Conservation (phyloP, 805 yeast species). For the Candida ficus region DNA sequence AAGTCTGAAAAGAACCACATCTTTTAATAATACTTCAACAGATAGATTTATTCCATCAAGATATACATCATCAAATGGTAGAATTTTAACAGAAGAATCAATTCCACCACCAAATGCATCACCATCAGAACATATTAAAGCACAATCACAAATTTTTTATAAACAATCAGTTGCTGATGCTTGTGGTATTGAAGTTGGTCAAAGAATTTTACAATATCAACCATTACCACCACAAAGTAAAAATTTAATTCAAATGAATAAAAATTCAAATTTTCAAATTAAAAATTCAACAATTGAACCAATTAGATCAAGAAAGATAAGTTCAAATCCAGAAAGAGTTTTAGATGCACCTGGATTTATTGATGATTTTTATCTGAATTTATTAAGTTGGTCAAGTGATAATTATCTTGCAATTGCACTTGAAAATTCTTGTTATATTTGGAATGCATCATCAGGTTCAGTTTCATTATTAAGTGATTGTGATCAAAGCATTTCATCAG, state of each 20-base stretch:
- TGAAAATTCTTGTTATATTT: conserved; percentile 76
- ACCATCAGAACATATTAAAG: conserved; percentile 38
- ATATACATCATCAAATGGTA: conserved; percentile 43
- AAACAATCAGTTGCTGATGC: conserved; percentile 89
- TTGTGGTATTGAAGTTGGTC: conserved; percentile 81
- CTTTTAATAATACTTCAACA: conserved; percentile 22
- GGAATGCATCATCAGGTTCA: conserved; percentile 84
- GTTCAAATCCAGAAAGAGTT: conserved; percentile 87
- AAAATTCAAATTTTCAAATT: conserved; percentile 19
- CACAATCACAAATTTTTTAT: conserved; percentile 43
- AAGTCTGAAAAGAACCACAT: conserved; percentile 19
- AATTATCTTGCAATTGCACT: conserved; percentile 86
- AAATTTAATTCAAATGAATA: conserved; percentile 20
- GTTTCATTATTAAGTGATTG: conserved; percentile 67
- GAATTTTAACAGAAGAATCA: conserved; percentile 33
- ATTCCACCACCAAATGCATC: conserved; percentile 43
- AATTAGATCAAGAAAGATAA: conserved; percentile 69
- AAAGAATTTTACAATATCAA: conserved; percentile 78
- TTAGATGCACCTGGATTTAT: conserved; percentile 93
- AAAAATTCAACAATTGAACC: conserved; percentile 44
- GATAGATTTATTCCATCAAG: conserved; percentile 63
- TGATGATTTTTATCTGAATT: conserved; percentile 87
- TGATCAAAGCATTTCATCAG: conserved; percentile 55
- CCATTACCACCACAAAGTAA: conserved; percentile 68
- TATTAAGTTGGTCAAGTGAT: conserved; percentile 81